phyloP scores from a whole-genome alignment of 345 rosid species.

The Mallotus nudiflorus region DNA sequence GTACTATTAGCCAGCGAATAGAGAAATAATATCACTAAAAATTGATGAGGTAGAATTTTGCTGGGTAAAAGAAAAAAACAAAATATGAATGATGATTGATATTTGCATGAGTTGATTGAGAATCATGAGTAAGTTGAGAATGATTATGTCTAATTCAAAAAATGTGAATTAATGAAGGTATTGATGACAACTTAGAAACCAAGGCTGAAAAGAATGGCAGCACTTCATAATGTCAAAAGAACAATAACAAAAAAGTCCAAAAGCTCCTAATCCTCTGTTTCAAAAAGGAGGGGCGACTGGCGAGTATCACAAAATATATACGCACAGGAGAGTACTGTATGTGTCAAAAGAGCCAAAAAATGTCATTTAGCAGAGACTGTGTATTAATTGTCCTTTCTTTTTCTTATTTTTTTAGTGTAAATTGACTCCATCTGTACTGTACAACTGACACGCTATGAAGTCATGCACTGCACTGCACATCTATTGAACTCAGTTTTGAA shows the following conservation, averaged over 20 bases:
- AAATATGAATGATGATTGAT: neutral
- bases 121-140: neutral
- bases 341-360: neutral
- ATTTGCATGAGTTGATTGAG: constrained; percentile 9
- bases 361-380: constrained; percentile 15
- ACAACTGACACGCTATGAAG: constrained; percentile 37
- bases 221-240: constrained; percentile 1
- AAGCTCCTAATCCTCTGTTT: neutral
- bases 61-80: neutral
- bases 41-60: too few relatives aligned
- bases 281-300: neutral
- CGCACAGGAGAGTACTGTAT: neutral
- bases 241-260: neutral
- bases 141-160: constrained; percentile 17
- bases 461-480: constrained; percentile 29
- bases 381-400: neutral
- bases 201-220: constrained; percentile 12
- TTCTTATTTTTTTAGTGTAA: neutral
- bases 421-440: constrained; percentile 20
- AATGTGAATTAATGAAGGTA: neutral
- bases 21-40: too few relatives aligned
- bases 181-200: constrained; percentile 34
- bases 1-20: too few relatives aligned
- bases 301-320: neutral
- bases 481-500: constrained; percentile 10